Evolutionary conservation across 2,329 filamentous ascomycete genomes (phyloP).

Genomic region (Colletotrichum sp.): DNA sequence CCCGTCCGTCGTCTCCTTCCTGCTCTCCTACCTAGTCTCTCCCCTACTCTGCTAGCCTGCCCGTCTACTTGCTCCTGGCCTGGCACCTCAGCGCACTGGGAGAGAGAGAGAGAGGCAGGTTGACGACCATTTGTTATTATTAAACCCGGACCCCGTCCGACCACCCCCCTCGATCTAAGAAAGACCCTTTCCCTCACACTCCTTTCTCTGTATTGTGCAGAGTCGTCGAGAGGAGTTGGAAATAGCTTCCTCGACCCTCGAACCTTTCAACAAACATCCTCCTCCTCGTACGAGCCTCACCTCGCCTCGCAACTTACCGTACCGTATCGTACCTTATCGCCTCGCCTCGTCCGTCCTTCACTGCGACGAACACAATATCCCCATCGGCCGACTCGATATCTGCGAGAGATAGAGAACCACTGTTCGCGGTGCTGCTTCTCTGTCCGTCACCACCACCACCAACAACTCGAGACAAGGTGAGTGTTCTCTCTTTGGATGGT

Average conservation of each 20-base stretch:
- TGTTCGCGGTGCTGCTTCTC: conserved; percentile 2
- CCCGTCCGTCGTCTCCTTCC: neutral
- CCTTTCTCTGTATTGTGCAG: conserved; percentile 21
- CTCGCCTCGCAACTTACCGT: neutral
- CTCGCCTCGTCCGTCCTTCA: neutral
- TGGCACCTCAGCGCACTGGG: neutral
- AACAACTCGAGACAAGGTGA: neutral
- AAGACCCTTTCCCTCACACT: conserved; percentile 22
- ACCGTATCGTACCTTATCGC: neutral
- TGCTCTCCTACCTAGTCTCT: neutral
- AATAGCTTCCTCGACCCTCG: conserved; percentile 21
- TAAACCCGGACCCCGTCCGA: conserved; percentile 26
- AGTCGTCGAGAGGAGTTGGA: conserved; percentile 21
- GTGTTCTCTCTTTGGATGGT: conserved; percentile 6
- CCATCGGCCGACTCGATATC: neutral
- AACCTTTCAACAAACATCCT: neutral
- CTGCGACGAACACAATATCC: neutral
- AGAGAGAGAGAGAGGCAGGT: neutral
- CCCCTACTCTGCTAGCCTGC: neutral
- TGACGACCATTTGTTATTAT: conserved; percentile 25
- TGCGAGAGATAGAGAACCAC: conserved; percentile 2
- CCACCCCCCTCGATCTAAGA: conserved; percentile 24
- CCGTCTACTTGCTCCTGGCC: neutral
- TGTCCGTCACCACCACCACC: neutral
- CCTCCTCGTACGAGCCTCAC: neutral